Evolutionary conservation across 257 asterid species (phyloP), one percentile per base, ranked within the genome.

Genomic region (Ehretia macrophylla): DNA sequence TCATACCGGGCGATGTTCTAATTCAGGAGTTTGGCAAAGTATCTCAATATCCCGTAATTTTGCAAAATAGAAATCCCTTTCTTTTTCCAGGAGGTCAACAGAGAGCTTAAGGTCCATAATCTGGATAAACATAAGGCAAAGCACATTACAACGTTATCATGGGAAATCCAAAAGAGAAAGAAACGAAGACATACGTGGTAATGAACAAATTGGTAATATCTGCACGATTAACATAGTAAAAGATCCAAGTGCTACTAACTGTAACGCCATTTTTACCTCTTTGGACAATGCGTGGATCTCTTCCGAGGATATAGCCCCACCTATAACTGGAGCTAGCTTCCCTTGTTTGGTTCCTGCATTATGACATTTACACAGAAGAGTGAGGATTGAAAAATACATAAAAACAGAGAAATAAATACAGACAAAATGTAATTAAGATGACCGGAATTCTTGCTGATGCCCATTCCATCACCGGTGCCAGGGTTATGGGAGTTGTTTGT

Each of bases 1-100:
- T 35, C 81, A 68, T 76, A 90, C 98, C 46, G 85, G 85, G 61
- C 67, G 60, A 56, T 77, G 63, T 68, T 85, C 93, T 54, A 84
- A 20, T 58, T 81, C 81, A 4, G 95, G 84, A 14, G 75, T 51
- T 78, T 85, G 95, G 62, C 96, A 91, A 51, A 91, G 88, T 39
- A 91, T 78, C 76, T 91, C 98, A 20, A 91, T 73, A 64, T 91
- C 95, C 9, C 95, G 79, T 57, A 91, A 60, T 70, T 85, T 91
- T 18, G 82, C 86, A 61, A 88, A 91, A 81, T 91, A 91, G 62
- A 91, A 88, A 83, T 91, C 97, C 58, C 98, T 76, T 72, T 88
- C 98, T 74, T 88, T 91, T 70, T 91, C 98, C 82, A 91, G 60
- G 38, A 66, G 64, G 57, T 91, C 97, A 23, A 81, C 85, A 8